These are phyloP conservation scores for Colletotrichum trifolii DNA, from an alignment of 2,329 filamentous ascomycete species.

Conservation along the genomic window DNA sequence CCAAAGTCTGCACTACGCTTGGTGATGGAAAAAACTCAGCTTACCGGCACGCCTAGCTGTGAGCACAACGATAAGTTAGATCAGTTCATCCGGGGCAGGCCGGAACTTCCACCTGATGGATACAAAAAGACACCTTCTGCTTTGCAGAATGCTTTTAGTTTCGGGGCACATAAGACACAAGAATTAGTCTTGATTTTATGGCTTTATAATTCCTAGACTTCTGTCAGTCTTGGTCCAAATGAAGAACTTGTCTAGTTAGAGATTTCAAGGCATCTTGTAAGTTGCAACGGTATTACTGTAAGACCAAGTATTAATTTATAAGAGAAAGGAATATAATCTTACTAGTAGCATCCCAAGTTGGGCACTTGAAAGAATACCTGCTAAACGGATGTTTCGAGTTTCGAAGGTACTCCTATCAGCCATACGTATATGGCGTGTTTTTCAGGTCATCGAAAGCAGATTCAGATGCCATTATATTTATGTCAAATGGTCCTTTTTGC, in stretches of 20 bases:
- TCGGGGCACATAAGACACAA: not conserved
- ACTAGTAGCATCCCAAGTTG: not conserved
- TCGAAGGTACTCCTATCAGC: not conserved
- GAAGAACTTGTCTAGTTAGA: not conserved
- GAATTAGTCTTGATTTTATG: not conserved
- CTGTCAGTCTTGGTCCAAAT: not conserved
- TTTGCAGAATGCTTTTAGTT: not conserved
- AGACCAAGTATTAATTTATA: not conserved
- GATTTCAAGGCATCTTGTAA: not conserved
- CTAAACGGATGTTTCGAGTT: not conserved
- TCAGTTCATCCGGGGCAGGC: not conserved
- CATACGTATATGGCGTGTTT: not conserved
- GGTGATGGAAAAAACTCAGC: not conserved
- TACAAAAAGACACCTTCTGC: not conserved
- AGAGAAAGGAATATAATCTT: not conserved
- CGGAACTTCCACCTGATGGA: not conserved
- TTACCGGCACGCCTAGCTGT: not conserved
- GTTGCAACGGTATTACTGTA: not conserved
- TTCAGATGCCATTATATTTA: not conserved
- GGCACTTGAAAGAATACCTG: not conserved
- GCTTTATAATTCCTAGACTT: not conserved
- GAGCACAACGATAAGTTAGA: not conserved
- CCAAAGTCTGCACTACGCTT: not conserved
- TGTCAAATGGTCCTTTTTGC: not conserved
- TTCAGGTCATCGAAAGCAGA: not conserved